phyloP scores from a whole-genome alignment of 352 stramenopile genomes.

The Phytophthora constricta region DNA sequence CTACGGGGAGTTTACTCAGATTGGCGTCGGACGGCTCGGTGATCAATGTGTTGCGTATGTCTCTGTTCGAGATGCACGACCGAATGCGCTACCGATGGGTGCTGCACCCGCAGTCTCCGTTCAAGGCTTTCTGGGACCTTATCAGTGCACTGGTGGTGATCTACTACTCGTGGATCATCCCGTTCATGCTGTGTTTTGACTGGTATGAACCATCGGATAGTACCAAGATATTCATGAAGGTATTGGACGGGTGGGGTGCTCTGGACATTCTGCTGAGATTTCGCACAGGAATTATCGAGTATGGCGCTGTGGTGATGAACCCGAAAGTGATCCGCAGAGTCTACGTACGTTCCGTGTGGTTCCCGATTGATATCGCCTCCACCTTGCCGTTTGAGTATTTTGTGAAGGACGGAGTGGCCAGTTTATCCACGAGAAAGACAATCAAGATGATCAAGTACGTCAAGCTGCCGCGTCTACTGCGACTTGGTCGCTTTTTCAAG shows the following conservation, averaged over 20 bases:
- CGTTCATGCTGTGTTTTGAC: constrained; percentile 76
- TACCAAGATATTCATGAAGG: constrained; percentile 48
- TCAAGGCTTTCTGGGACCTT: constrained; percentile 68
- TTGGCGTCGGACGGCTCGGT: constrained; percentile 18
- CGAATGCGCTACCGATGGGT: constrained; percentile 55
- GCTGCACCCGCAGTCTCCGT: constrained; percentile 54
- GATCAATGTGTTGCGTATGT: constrained; percentile 75
- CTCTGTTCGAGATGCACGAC: constrained; percentile 65
- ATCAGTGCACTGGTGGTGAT: constrained; percentile 60
- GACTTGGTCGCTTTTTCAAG: constrained; percentile 65
- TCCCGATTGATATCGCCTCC: constrained; percentile 63
- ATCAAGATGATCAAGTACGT: constrained; percentile 83
- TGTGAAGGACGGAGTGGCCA: constrained; percentile 37
- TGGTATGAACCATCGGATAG: constrained; percentile 47
- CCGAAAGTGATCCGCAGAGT: constrained; percentile 47
- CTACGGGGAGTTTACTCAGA: constrained; percentile 17
- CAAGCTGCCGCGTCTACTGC: constrained; percentile 63
- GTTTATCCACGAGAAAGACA: constrained; percentile 63
- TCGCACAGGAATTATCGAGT: constrained; percentile 66
- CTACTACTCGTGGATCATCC: constrained; percentile 79
- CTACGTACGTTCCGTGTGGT: constrained; percentile 68
- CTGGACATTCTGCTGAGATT: constrained; percentile 63
- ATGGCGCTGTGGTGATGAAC: constrained; percentile 64
- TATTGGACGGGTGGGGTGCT: constrained; percentile 57
- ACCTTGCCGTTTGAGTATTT: constrained; percentile 70